Evolutionary conservation across 1,139 yeast genomes (phyloP).

Genomic region (Candida mesenterica): DNA sequence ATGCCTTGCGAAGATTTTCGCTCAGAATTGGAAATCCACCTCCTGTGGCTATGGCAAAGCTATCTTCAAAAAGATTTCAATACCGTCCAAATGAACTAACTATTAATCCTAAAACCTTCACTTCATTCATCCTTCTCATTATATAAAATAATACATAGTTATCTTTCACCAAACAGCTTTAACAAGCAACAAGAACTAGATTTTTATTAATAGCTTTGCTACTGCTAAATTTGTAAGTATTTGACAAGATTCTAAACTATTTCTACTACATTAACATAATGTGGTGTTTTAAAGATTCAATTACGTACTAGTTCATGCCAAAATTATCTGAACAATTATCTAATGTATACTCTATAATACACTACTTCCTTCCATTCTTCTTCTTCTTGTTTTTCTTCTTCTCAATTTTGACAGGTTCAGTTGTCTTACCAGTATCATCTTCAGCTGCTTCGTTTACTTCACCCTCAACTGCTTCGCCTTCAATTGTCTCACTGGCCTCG

Average conservation of each 20-base stretch:
- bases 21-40: background rate
- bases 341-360: background rate
- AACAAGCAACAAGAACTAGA: too few species aligned
- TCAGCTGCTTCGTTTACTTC: constrained; percentile 11
- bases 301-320: too few species aligned
- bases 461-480: constrained; percentile 12
- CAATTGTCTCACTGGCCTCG: constrained; percentile 16
- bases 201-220: too few species aligned
- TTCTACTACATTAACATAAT: too few species aligned
- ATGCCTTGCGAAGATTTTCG: background rate
- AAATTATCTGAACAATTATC: too few species aligned
- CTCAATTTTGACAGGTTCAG: constrained; percentile 3
- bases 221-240: too few species aligned
- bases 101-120: background rate
- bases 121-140: constrained; percentile 4
- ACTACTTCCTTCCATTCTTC: constrained; percentile 12
- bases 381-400: constrained; percentile 22
- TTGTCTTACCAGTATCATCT: constrained; percentile 6
- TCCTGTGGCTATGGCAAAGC: background rate
- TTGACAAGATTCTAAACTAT: too few species aligned
- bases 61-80: background rate
- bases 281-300: too few species aligned
- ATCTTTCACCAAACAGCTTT: too few species aligned
- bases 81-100: background rate
- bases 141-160: constrained; percentile 5